These are phyloP conservation scores for Cicer judaicum DNA, from an alignment of 306 rosid genomes.

Conservation along the genomic window DNA sequence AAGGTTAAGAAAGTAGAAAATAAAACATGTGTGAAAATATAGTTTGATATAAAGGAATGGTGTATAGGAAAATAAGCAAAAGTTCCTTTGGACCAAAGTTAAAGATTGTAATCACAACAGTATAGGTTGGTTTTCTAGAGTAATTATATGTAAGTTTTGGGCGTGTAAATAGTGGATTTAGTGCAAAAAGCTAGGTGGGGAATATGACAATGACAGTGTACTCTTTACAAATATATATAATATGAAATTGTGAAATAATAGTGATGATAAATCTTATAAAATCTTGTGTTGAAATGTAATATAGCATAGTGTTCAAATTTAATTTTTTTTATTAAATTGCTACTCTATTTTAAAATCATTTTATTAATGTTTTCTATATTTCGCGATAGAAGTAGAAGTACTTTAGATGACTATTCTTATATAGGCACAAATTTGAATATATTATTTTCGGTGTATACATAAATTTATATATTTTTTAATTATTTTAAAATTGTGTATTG, in stretches of 20 bases:
- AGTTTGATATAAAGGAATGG: slow-evolving; percentile 33
- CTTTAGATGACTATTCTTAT: too few relatives aligned
- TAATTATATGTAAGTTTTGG: slow-evolving; percentile 68
- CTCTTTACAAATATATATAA: slow-evolving; percentile 47
- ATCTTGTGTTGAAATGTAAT: neutral
- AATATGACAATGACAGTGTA: slow-evolving; percentile 48
- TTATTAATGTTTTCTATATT: too few relatives aligned
- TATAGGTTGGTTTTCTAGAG: slow-evolving; percentile 43
- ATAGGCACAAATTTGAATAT: too few relatives aligned
- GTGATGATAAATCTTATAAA: slow-evolving; percentile 27
- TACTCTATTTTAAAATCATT: too few relatives aligned
- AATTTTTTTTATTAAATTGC: too few relatives aligned
- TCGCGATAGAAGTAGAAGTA: too few relatives aligned
- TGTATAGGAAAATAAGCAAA: slow-evolving; percentile 42
- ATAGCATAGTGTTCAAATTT: too few relatives aligned
- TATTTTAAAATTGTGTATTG: too few relatives aligned
- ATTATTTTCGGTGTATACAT: too few relatives aligned
- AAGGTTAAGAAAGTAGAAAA: slow-evolving; percentile 46
- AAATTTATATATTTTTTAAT: too few relatives aligned
- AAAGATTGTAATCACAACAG: slow-evolving; percentile 25
- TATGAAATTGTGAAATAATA: slow-evolving; percentile 47
- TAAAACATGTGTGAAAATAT: slow-evolving; percentile 49
- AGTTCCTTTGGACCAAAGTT: slow-evolving; percentile 39
- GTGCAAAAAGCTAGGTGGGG: slow-evolving; percentile 6
- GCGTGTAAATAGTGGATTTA: slow-evolving; percentile 57